Base-by-base conservation (phyloP, 306 rosid species). In the Biancaea sappan region DNA sequence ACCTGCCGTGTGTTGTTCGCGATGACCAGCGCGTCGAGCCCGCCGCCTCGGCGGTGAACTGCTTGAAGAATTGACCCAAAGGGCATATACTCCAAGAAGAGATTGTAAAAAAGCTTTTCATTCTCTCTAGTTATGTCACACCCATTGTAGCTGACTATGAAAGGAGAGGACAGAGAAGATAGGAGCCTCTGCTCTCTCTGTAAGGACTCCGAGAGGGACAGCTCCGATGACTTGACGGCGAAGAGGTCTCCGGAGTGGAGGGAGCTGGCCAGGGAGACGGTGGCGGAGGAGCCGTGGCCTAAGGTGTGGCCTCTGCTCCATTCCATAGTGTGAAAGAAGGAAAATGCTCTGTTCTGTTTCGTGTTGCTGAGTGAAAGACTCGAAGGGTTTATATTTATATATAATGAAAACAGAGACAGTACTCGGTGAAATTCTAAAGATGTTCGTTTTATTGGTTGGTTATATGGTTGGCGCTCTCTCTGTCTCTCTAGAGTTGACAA, bases 211-310 rank as follows among this genome's bases (percentile, higher is more conserved):
- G 96, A 95, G 4, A 25, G 53, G 10, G 82, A 80, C 1, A 88
- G 63, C 78, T 82, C 95, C 4, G 86, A 60, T 0, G 99, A 92
- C 85, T 95, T 95, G 66, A 86, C 99, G 6, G 97, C 96, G 3
- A 86, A 81, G 44, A 80, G 4, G 0, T 70, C 37, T 3, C 82
- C 82, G 44, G 84, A 60, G 21, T 0, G 2, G 53, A n/a, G 1
- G 32, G 66, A 31, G 76, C 87, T 25, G 81, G 95, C 98, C 3
- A 86, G 69, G 71, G 79, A 84, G 76, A 95, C 96, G 53, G 89
- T 81, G 91, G 97, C 92, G 0, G 97, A 78, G 10, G 98, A 90
- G 71, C 99, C 98, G 0, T 52, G 86, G 83, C 99, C 98, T 69
- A 95, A 56, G 80, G 66, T 59, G 34, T 73, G 82, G 58, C 92